A percentile compares a stretch with the other conserved stretches of the same genome.
These are phyloP conservation scores for Scheffersomyces illinoinensis DNA, from an alignment of 1,139 yeast genomes.

Conservation along the genomic window DNA sequence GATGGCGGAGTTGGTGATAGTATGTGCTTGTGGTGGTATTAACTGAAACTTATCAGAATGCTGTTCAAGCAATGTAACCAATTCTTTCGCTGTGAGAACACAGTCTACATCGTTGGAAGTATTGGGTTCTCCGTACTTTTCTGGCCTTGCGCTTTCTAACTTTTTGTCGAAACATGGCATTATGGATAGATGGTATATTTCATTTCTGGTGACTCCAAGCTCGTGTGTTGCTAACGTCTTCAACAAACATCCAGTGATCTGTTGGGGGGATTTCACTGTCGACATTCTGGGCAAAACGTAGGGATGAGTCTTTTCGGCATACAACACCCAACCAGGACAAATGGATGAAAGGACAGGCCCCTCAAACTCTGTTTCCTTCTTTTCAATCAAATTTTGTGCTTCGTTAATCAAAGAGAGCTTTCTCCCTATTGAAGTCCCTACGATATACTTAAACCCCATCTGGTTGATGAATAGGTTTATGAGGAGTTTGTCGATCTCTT, in stretches of 20 bases:
- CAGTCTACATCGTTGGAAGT: constrained; percentile 75
- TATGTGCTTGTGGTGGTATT: constrained; percentile 15
- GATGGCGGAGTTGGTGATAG: constrained; percentile 7
- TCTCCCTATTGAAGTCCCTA: constrained; percentile 85
- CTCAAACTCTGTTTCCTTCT: constrained; percentile 13
- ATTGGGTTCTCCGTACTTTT: constrained; percentile 32
- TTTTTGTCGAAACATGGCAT: constrained; percentile 99
- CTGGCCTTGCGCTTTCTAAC: constrained; percentile 89
- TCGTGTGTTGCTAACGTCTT: constrained; percentile 56
- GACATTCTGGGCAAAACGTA: constrained; percentile 64
- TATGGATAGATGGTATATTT: constrained; percentile 75
- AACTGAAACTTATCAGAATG: constrained; percentile 26
- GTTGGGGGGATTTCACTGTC: constrained; percentile 85
- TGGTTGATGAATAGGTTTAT: constrained; percentile 55
- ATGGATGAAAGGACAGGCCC: constrained; percentile 62
- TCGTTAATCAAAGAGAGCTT: constrained; percentile 66
- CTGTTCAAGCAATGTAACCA: constrained; percentile 69
- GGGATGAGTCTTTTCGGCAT: constrained; percentile 95
- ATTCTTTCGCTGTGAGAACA: constrained; percentile 88
- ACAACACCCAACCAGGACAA: constrained; percentile 97
- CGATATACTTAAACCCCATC: constrained; percentile 72
- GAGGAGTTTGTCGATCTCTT: constrained; percentile 61
- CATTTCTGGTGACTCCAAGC: constrained; percentile 27
- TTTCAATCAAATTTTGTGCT: constrained; percentile 47
- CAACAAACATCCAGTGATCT: constrained; percentile 78